Evolutionary conservation across 208 protist genomes (phyloP), one percentile per base, ranked within the genome.

Genomic region (Crithidia sp.): DNA sequence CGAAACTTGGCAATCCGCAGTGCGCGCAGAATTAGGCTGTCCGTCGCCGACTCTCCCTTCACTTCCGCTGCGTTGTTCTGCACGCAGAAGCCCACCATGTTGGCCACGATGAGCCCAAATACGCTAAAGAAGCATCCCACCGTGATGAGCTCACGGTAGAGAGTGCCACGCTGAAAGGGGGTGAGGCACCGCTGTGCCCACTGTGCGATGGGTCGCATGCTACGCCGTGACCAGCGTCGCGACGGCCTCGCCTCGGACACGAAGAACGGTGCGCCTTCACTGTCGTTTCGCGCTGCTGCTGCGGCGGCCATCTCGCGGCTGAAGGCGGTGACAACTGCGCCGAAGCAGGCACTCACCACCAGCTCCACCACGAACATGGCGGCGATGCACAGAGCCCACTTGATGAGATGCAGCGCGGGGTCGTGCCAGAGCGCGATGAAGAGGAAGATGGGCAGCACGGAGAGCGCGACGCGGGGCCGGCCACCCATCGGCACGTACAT

Each of bases 401-500:
- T 71, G 9, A 96, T 41, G 14, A 94, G 79, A 45, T 90, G 79
- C 61, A 93, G 86, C 61, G 65, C 82, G 7, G 93, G 67, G 81
- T 97, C 95, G 76, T 98, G 95, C 95, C 95, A 98, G n/a, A 97
- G 53, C 10, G 92, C 94, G 57, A 98, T 93, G 75, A 98, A 98
- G 54, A 95, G 82, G 74, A 98, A 98, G 56, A 98, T 96, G 16
- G 95, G 83, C 73, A 93, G 88, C 39, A 98, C 84, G 13, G 74
- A 92, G 5, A 87, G 57, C 49, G 84, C 53, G 49, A 89, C 83
- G 53, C 63, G 77, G 28, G 56, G 64, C 49, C 74, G 80, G 45
- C 94, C 95, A 37, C 94, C 93, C 72, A 98, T 85, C 14, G 96
- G 96, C 19, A 98, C 86, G 81, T 98, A 98, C 82, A 98, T 87